Evolutionary conservation across 352 stramenopile genomes (phyloP).

Genomic region (Globisporangium solare): DNA sequence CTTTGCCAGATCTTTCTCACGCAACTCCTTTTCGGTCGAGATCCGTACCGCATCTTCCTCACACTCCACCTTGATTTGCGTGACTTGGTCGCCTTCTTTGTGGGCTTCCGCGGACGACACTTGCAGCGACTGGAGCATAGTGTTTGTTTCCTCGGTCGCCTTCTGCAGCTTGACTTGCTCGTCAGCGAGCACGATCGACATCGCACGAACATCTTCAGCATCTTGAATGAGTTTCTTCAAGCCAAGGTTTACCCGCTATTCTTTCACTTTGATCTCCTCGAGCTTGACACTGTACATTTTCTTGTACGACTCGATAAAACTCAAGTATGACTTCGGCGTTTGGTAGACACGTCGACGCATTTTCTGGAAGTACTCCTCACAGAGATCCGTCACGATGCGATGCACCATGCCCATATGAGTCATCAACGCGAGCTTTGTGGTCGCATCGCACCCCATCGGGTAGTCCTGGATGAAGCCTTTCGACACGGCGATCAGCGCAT

Average conservation of each 20-base stretch:
- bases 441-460: conserved; percentile 90
- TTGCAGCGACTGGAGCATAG: conserved; percentile 96
- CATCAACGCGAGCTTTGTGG: conserved; percentile 89
- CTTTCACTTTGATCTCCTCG: conserved; percentile 95
- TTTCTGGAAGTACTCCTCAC: conserved; percentile 98
- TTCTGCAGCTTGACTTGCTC: conserved; percentile 97
- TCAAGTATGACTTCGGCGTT: conserved; percentile 98
- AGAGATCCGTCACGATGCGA: conserved; percentile 95
- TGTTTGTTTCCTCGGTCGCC: conserved; percentile 95
- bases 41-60: conserved; percentile 95
- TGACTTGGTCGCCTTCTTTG: conserved; percentile 96
- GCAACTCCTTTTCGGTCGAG: conserved; percentile 93
- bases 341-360: conserved; percentile 97
- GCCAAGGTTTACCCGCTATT: conserved; percentile 95
- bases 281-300: conserved; percentile 94
- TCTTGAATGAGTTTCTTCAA: conserved; percentile 98
- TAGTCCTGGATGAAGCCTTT: conserved; percentile 97
- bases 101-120: conserved; percentile 95
- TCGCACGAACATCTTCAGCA: conserved; percentile 94
- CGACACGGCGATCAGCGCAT: conserved; percentile 95
- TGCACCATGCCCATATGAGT: conserved; percentile 98
- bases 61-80: conserved; percentile 95
- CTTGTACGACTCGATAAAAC: conserved; percentile 98
- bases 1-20: conserved; percentile 95
- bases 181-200: conserved; percentile 96